Evolutionary conservation across 2,329 filamentous ascomycete genomes (phyloP).

Genomic region (Blumeriella jaapii): DNA sequence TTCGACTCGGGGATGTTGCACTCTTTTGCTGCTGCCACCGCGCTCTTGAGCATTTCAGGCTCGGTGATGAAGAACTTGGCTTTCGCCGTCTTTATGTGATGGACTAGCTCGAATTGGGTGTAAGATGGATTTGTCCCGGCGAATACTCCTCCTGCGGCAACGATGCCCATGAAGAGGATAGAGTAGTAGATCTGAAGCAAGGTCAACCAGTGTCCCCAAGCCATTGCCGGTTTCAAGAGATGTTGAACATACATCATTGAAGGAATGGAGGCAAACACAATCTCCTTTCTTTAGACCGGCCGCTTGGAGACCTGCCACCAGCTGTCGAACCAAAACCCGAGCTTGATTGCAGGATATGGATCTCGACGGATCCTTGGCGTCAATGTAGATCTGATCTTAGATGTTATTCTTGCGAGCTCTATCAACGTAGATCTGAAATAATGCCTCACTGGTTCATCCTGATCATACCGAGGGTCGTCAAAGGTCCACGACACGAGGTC

Average conservation of each 20-base stretch:
- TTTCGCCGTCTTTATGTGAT: conserved; percentile 22
- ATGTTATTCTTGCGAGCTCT: not conserved
- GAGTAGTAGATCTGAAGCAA: conserved; percentile 18
- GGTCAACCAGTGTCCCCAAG: too few relatives aligned
- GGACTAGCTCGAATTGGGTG: conserved; percentile 21
- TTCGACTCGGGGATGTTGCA: conserved; percentile 19
- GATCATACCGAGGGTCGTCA: conserved; percentile 15
- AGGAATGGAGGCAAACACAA: conserved; percentile 24
- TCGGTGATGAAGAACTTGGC: conserved; percentile 22
- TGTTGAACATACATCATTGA: conserved; percentile 21
- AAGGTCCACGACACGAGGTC: conserved; percentile 23
- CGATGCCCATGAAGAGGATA: conserved; percentile 18
- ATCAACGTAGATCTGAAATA: not conserved
- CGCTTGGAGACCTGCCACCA: conserved; percentile 22
- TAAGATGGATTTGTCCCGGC: conserved; percentile 25
- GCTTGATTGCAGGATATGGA: conserved; percentile 22
- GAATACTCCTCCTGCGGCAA: conserved; percentile 23
- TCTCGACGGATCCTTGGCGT: conserved; percentile 16
- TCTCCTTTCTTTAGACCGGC: conserved; percentile 21
- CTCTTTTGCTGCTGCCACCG: conserved; percentile 18
- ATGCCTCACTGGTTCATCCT: conserved; percentile 18
- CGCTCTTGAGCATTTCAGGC: conserved; percentile 16
- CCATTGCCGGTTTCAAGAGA: too few relatives aligned
- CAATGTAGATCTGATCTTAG: conserved; percentile 20
- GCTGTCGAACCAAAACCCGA: conserved; percentile 16